These are phyloP conservation scores for Acacia melanoxylon DNA, from an alignment of 306 rosid genomes.

Conservation along the genomic window DNA sequence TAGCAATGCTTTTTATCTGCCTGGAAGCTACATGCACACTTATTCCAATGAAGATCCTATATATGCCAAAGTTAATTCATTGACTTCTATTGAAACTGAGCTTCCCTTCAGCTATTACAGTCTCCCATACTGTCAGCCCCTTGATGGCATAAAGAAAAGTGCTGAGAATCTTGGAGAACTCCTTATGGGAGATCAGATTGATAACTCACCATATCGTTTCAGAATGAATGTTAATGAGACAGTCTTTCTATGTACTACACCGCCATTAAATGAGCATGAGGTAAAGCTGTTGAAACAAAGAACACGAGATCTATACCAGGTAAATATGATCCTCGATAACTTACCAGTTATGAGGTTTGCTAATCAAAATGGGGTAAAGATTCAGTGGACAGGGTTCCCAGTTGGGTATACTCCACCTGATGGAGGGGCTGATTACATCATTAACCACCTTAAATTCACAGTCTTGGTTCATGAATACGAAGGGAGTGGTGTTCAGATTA, in stretches of 20 bases:
- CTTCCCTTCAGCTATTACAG: constrained; percentile 90
- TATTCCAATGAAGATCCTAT: constrained; percentile 60
- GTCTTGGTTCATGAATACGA: constrained; percentile 90
- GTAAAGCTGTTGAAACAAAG: constrained; percentile 86
- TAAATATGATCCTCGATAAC: constrained; percentile 93
- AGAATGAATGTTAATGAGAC: constrained; percentile 76
- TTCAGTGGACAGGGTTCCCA: constrained; percentile 97
- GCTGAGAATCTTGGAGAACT: constrained; percentile 96
- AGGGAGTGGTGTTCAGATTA: constrained; percentile 75
- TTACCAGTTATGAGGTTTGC: constrained; percentile 89
- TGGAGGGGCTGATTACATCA: constrained; percentile 71
- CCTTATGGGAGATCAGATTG: constrained; percentile 92
- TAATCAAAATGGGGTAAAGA: constrained; percentile 68
- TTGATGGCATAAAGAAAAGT: constrained; percentile 68
- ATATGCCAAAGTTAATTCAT: constrained; percentile 80
- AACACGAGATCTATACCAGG: constrained; percentile 91
- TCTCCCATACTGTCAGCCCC: constrained; percentile 78
- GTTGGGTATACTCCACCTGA: constrained; percentile 74
- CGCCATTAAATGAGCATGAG: constrained; percentile 59
- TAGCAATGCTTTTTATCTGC: constrained; percentile 76
- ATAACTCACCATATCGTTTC: constrained; percentile 77
- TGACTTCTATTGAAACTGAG: constrained; percentile 96
- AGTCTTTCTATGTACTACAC: constrained; percentile 69
- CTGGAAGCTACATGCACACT: constrained; percentile 92
- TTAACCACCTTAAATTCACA: constrained; percentile 84